Percentiles rank a stretch among this genome's conserved stretches.
Evolutionary conservation across 2,329 filamentous ascomycete genomes (phyloP).

Genomic region (Colletotrichum acutatum): DNA sequence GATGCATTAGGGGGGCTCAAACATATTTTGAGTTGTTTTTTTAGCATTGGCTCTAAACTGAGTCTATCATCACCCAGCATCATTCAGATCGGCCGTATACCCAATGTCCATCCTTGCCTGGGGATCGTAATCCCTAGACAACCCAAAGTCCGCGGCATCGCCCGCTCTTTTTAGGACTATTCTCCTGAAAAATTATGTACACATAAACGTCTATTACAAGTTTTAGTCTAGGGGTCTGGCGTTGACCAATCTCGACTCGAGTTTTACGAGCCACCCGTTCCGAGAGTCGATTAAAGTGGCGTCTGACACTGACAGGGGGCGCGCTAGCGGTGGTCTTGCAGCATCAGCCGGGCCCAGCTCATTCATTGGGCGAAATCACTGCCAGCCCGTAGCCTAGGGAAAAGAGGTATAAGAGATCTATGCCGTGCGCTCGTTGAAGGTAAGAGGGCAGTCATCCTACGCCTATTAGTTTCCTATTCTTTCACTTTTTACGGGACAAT

Average conservation of each 20-base stretch:
- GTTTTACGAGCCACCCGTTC: constrained; percentile 3
- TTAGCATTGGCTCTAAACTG: not conserved
- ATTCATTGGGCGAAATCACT: constrained; percentile 4
- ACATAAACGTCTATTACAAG: constrained; percentile 31
- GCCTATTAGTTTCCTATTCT: constrained; percentile 31
- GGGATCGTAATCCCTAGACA: not conserved
- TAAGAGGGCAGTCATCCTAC: constrained; percentile 86
- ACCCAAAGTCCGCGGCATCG: not conserved
- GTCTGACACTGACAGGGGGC: constrained; percentile 9
- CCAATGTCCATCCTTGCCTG: not conserved
- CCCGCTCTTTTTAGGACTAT: constrained; percentile 6
- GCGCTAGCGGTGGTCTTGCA: constrained; percentile 17
- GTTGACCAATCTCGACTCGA: constrained; percentile 21
- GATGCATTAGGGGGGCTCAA: not conserved
- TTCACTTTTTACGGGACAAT: constrained; percentile 21
- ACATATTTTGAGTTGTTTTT: not conserved
- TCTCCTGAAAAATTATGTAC: constrained; percentile 23
- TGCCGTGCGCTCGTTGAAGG: constrained; percentile 70
- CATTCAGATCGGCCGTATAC: not conserved
- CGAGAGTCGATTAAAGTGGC: not conserved
- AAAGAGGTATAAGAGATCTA: constrained; percentile 40
- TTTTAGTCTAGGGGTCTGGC: constrained; percentile 18
- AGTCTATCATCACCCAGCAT: constrained; percentile 5
- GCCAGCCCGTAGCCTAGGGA: not conserved
- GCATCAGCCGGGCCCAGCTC: not conserved